Percentiles rank a stretch among this genome's conserved stretches.
Evolutionary conservation across 1,139 yeast species (phyloP).

Genomic region (Debaryomyces psychrophilus): DNA sequence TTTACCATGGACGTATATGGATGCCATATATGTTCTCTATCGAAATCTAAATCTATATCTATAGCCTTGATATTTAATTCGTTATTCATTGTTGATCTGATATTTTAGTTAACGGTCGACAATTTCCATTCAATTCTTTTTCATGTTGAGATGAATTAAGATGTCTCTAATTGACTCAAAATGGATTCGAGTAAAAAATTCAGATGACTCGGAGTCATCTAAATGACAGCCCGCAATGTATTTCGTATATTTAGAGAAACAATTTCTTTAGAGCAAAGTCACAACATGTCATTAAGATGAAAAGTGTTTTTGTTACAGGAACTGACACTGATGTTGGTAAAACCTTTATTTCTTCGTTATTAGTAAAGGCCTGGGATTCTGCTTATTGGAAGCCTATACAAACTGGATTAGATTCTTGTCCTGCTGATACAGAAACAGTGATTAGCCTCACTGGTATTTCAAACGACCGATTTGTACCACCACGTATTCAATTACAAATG

Average conservation of each 20-base stretch:
- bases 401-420: constrained; percentile 30
- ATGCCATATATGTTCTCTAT: constrained; percentile 32
- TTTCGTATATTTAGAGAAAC: background rate
- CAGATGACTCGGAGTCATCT: constrained; percentile 1
- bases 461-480: constrained; percentile 13
- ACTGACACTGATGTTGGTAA: constrained; percentile 38
- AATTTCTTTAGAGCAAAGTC: background rate
- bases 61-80: background rate
- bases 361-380: constrained; percentile 28
- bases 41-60: constrained; percentile 20
- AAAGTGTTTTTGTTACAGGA: constrained; percentile 28
- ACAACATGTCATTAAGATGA: background rate
- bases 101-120: too few species aligned
- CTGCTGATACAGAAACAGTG: constrained; percentile 28
- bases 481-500: constrained; percentile 21
- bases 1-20: constrained; percentile 30
- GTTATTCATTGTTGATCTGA: too few species aligned
- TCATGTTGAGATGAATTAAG: background rate
- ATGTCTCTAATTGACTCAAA: background rate
- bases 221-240: background rate
- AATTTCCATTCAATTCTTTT: background rate
- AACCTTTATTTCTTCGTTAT: constrained; percentile 28
- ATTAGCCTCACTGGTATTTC: constrained; percentile 15
- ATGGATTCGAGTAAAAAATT: background rate
- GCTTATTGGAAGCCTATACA: constrained; percentile 36